Evolutionary conservation across 441 rosid genomes (phyloP).

Genomic region (Erodium texanum): DNA sequence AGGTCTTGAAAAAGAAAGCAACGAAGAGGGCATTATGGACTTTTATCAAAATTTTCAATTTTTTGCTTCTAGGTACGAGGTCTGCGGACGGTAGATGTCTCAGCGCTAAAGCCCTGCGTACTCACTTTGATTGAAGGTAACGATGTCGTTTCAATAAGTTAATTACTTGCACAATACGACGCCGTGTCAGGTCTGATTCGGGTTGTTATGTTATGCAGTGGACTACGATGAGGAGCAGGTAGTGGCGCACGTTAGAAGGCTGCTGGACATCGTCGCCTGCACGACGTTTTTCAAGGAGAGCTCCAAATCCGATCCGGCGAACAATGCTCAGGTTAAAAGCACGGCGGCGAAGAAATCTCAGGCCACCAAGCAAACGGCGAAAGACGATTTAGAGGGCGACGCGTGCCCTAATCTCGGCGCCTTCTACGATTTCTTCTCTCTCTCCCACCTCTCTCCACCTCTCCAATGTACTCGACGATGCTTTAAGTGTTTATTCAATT

Average conservation of each 20-base stretch:
- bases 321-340: no score
- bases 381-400: constrained; percentile 36
- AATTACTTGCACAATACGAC: not conserved
- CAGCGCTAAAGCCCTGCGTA: constrained; percentile 56
- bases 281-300: constrained; percentile 32
- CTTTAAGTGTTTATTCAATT: not conserved
- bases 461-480: constrained; percentile 34
- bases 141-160: not conserved
- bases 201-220: constrained; percentile 30
- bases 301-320: no score
- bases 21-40: no score
- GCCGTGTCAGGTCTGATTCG: not conserved
- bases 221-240: constrained; percentile 54
- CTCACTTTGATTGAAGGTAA: constrained; percentile 52
- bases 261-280: constrained; percentile 68
- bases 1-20: no score
- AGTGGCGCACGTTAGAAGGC: constrained; percentile 50
- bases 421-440: constrained; percentile 69
- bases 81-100: constrained; percentile 39
- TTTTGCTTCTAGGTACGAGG: constrained; percentile 40
- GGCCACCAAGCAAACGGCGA: no score
- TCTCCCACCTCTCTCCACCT: constrained; percentile 59
- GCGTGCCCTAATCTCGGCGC: constrained; percentile 48
- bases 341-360: not conserved
- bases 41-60: no score